These are phyloP conservation scores for Tetrapisispora nanseiensis DNA, from an alignment of 805 yeast genomes.

Conservation along the genomic window DNA sequence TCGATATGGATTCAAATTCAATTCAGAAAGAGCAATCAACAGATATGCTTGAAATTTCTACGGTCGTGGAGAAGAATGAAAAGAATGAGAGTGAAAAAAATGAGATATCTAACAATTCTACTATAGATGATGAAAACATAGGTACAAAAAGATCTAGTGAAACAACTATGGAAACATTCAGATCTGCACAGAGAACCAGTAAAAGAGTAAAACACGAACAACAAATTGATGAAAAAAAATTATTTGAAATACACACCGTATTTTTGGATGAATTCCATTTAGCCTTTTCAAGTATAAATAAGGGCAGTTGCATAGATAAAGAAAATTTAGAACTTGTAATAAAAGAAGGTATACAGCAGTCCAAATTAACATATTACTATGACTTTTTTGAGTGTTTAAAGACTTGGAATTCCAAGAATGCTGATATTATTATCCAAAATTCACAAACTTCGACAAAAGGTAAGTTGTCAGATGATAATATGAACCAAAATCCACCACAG, in stretches of 20 bases:
- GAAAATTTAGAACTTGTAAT: slow-evolving; percentile 1
- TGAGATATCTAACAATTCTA: neutral
- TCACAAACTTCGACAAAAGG: slow-evolving; percentile 7
- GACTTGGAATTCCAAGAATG: slow-evolving; percentile 30
- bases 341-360: neutral
- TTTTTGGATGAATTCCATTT: slow-evolving; percentile 15
- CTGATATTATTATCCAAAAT: slow-evolving; percentile 23
- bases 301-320: slow-evolving; percentile 6
- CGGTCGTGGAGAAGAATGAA: neutral
- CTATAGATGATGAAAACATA: neutral
- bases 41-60: too few species aligned
- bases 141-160: slow-evolving; percentile 12
- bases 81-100: neutral
- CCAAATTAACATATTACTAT: slow-evolving; percentile 1
- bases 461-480: slow-evolving; percentile 3
- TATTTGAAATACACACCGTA: slow-evolving; percentile 7
- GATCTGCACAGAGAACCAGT: slow-evolving; percentile 30
- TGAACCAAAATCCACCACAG: slow-evolving; percentile 15
- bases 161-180: slow-evolving; percentile 9
- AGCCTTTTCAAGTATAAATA: slow-evolving; percentile 3
- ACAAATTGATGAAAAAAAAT: slow-evolving; percentile 8
- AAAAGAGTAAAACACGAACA: slow-evolving; percentile 33
- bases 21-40: too few species aligned
- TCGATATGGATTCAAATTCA: too few species aligned
- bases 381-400: slow-evolving; percentile 30